phyloP scores from a whole-genome alignment of 2,329 filamentous ascomycete genomes.

The Trichoderma asperellum region DNA sequence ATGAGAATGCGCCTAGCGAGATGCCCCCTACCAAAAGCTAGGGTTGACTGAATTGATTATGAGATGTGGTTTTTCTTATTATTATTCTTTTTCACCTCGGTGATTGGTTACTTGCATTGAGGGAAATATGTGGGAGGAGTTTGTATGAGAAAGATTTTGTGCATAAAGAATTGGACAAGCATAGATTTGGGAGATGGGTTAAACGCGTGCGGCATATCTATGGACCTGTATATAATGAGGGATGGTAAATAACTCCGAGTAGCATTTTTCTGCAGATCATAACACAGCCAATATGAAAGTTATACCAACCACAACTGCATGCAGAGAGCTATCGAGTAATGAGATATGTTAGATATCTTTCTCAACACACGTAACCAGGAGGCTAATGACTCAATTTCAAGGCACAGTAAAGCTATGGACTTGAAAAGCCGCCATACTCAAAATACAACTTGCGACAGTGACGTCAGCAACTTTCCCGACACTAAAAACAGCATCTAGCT shows the following conservation, averaged over 20 bases:
- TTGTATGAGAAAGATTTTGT: too few relatives aligned
- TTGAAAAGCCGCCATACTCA: not conserved
- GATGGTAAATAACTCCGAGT: not conserved
- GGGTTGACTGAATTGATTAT: not conserved
- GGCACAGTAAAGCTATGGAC: too few relatives aligned
- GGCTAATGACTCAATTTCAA: not conserved
- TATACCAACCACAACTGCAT: not conserved
- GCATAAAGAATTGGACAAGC: constrained; percentile 3
- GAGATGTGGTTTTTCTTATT: not conserved
- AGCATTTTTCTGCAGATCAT: not conserved
- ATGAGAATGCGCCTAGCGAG: constrained; percentile 61
- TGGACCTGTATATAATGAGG: not conserved
- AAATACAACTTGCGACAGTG: not conserved
- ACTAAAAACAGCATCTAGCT: not conserved
- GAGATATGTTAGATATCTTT: not conserved
- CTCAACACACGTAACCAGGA: not conserved
- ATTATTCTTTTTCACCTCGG: too few relatives aligned
- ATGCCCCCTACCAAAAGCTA: constrained; percentile 47
- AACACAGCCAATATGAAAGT: not conserved
- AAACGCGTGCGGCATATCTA: not conserved
- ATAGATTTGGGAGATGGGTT: constrained; percentile 1
- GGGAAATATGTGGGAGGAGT: not conserved
- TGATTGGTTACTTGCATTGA: not conserved
- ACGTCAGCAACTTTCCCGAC: constrained; percentile 26
- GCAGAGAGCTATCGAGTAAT: not conserved